Percentiles rank a stretch among this genome's conserved stretches.
Evolutionary conservation across 2,329 filamentous ascomycete species (phyloP).

Genomic region (Berkeleyomyces basicola): DNA sequence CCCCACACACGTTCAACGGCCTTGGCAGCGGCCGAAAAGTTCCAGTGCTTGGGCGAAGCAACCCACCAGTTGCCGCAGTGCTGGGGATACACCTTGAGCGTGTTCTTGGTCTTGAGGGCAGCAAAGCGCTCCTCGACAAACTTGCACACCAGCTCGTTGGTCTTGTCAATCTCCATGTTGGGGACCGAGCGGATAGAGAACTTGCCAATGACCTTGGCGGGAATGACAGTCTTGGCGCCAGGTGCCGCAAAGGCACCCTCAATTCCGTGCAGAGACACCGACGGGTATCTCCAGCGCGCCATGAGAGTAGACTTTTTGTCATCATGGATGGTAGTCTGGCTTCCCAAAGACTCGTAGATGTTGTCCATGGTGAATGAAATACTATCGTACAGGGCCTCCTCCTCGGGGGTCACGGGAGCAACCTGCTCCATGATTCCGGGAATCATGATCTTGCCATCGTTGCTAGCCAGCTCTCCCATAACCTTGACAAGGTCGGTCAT

Average conservation of each 20-base stretch:
- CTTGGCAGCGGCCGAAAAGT: slow-evolving; percentile 87
- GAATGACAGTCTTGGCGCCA: slow-evolving; percentile 96
- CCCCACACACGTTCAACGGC: slow-evolving; percentile 93
- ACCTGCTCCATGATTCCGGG: slow-evolving; percentile 91
- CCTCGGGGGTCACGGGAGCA: slow-evolving; percentile 69
- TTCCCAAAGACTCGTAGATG: slow-evolving; percentile 79
- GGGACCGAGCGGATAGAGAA: slow-evolving; percentile 97
- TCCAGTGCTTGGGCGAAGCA: slow-evolving; percentile 95
- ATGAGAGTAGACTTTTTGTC: slow-evolving; percentile 89
- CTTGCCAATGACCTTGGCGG: slow-evolving; percentile 93
- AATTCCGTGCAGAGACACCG: slow-evolving; percentile 81
- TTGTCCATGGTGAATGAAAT: slow-evolving; percentile 97
- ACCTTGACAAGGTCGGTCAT: slow-evolving; percentile 90
- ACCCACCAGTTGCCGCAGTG: slow-evolving; percentile 99
- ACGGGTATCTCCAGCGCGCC: slow-evolving; percentile 90
- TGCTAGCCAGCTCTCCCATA: slow-evolving; percentile 71
- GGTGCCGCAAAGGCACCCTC: slow-evolving; percentile 89
- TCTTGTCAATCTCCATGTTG: slow-evolving; percentile 85
- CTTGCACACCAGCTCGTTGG: slow-evolving; percentile 71
- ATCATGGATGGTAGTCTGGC: slow-evolving; percentile 68
- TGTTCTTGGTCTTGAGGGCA: slow-evolving; percentile 86
- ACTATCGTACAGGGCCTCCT: slow-evolving; percentile 69
- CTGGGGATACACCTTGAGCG: slow-evolving; percentile 59
- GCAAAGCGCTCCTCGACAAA: slow-evolving; percentile 73
- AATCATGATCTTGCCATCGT: slow-evolving; percentile 81